Evolutionary conservation across 1,284 basidiomycete genomes (phyloP).

Genomic region (Phlebopus sp.): DNA sequence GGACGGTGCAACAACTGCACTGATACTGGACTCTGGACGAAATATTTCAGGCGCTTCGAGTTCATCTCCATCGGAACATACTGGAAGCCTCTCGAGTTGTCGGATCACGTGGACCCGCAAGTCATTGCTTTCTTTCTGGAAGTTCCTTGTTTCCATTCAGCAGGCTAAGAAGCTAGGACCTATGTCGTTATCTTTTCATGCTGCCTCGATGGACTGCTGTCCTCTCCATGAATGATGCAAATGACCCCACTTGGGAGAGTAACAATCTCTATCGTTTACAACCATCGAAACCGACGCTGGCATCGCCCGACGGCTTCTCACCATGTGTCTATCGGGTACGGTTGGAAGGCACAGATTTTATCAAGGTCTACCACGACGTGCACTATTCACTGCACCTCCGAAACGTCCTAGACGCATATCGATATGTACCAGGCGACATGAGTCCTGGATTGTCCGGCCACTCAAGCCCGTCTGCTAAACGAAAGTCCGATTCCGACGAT

Average conservation of each 20-base stretch:
- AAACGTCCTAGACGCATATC: constrained; percentile 51
- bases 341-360: constrained; percentile 44
- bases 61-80: constrained; percentile 15
- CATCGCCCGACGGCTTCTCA: constrained; percentile 10
- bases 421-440: constrained; percentile 13
- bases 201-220: constrained; percentile 24
- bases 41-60: constrained; percentile 11
- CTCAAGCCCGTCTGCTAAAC: constrained; percentile 12
- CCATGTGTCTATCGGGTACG: constrained; percentile 17
- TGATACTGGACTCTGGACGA: constrained; percentile 33
- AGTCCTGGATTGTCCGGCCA: constrained; percentile 12
- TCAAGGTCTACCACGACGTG: constrained; percentile 63
- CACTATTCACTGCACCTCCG: constrained; percentile 47
- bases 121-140: constrained; percentile 50
- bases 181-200: constrained; percentile 53
- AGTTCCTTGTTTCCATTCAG: constrained; percentile 45
- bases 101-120: constrained; percentile 50
- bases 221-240: constrained; percentile 9
- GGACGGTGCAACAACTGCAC: constrained; percentile 44
- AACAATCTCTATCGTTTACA: constrained; percentile 15
- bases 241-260: constrained; percentile 22
- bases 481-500: constrained; percentile 20
- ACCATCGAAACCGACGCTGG: constrained; percentile 7
- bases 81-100: constrained; percentile 11
- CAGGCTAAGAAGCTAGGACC: constrained; percentile 41